These are phyloP conservation scores for Corymbia maculata DNA, from an alignment of 345 rosid species.

Conservation along the genomic window DNA sequence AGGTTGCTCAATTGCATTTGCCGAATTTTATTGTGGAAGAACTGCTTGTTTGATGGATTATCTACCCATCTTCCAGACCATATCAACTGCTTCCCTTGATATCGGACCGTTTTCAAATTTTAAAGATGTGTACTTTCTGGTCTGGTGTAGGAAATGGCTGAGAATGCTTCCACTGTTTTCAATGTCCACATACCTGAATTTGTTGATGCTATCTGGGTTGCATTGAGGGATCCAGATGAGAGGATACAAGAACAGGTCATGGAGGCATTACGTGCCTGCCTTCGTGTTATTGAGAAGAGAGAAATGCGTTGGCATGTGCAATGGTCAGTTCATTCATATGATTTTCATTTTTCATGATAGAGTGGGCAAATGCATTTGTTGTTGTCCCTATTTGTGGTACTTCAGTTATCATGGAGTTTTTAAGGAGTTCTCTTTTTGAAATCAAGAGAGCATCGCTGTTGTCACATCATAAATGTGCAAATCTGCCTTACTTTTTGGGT, in stretches of 20 bases:
- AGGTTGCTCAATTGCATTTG: not conserved
- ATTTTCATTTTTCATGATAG: not conserved
- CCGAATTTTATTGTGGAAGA: not conserved
- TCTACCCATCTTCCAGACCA: not conserved
- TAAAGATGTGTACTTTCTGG: not conserved
- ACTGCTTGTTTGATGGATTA: not conserved
- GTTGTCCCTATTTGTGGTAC: not conserved
- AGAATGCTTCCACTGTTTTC: constrained; percentile 97
- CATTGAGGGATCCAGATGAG: constrained; percentile 87
- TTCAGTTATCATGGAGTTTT: not conserved
- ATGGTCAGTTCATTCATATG: constrained; percentile 46
- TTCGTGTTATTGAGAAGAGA: constrained; percentile 96
- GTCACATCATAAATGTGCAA: not conserved
- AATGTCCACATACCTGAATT: constrained; percentile 94
- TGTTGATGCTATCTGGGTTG: constrained; percentile 98
- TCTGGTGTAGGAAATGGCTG: constrained; percentile 80
- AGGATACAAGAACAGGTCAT: constrained; percentile 87
- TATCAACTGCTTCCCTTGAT: not conserved
- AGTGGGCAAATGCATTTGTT: not conserved
- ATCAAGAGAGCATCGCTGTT: not conserved
- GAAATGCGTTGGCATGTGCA: constrained; percentile 99
- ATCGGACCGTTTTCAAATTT: not conserved
- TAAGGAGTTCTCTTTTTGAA: not conserved
- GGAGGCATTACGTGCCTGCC: constrained; percentile 99
- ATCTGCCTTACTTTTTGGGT: not conserved